Evolutionary conservation across 108 stramenopile genomes (phyloP), one percentile per base, ranked within the genome.

Genomic region (Mediolabrus comicus): DNA sequence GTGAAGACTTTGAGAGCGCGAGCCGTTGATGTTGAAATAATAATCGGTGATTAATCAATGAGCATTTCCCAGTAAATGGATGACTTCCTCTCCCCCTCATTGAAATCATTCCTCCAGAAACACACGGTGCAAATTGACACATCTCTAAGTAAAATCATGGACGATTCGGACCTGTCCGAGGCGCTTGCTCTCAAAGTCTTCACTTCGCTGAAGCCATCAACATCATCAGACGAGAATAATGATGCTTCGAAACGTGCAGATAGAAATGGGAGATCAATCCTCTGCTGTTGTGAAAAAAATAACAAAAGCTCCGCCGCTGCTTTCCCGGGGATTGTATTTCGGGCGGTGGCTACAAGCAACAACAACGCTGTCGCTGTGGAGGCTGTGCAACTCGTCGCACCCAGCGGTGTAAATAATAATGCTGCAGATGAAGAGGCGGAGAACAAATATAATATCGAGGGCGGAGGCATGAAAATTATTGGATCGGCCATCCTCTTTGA

Each of bases 391-490:
- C 19, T 67, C 4, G 25, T 30, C 3, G 28, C 66, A 11, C 65
- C 71, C 12, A 31, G 28, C 16, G 58, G 17, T 14, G 26, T n/a
- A 8, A 26, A 14, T 0, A 19, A 11, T n/a, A n/a, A n/a, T n/a
- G n/a, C n/a, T n/a, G n/a, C n/a, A n/a, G 62, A 62, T 0, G 67
- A 43, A 1, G 33, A 62, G 19, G 59, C 60, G 27, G 49, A 51
- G 19, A 27, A 51, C 6, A 33, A 60, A 43, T 27, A 33, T 29
- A 59, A 28, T 13, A 33, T 52, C 17, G 53, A 39, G 24, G 61
- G 70, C 19, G 71, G 71, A 39, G 35, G 1, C 4, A 72, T 72
- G 53, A 53, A 19, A 17, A 53, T 63, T 25, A 29, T 63, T 30
- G 71, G 61, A 3, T 39, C 39, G 0, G 5, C 39, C 22, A n/a